Evolutionary conservation across 257 asterid genomes (phyloP).

Genomic region (Fraxinus quadrangulata): DNA sequence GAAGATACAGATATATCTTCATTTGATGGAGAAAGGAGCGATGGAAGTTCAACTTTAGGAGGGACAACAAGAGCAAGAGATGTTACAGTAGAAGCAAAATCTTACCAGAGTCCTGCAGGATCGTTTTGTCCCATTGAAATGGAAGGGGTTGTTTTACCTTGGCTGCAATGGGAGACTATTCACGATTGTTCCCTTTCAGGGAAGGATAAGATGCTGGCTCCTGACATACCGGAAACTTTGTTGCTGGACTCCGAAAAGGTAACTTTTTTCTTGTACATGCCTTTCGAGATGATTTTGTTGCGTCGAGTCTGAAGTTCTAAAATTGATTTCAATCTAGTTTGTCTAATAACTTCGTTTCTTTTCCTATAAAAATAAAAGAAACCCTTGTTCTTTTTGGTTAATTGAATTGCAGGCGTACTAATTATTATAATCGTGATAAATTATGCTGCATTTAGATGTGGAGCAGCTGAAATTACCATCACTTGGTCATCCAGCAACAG

Average conservation of each 20-base stretch:
- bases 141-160: slow-evolving; percentile 80
- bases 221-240: slow-evolving; percentile 48
- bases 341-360: neutral
- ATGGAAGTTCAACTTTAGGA: slow-evolving; percentile 71
- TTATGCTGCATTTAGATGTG: neutral
- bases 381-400: slow-evolving; percentile 6
- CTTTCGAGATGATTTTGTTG: slow-evolving; percentile 3
- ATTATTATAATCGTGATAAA: neutral
- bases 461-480: slow-evolving; percentile 1
- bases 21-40: slow-evolving; percentile 93
- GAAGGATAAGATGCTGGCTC: slow-evolving; percentile 40
- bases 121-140: slow-evolving; percentile 49
- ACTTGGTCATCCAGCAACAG: neutral
- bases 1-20: slow-evolving; percentile 94
- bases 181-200: slow-evolving; percentile 47
- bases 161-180: slow-evolving; percentile 91
- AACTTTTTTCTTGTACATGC: slow-evolving; percentile 21
- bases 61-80: slow-evolving; percentile 45
- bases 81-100: slow-evolving; percentile 35
- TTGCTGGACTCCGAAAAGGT: slow-evolving; percentile 60
- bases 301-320: neutral
- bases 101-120: slow-evolving; percentile 47
- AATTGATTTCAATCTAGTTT: neutral
- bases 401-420: neutral
- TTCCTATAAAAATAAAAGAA: neutral